Evolutionary conservation across 2,329 filamentous ascomycete species (phyloP).

Genomic region (Chaetomium sp.): DNA sequence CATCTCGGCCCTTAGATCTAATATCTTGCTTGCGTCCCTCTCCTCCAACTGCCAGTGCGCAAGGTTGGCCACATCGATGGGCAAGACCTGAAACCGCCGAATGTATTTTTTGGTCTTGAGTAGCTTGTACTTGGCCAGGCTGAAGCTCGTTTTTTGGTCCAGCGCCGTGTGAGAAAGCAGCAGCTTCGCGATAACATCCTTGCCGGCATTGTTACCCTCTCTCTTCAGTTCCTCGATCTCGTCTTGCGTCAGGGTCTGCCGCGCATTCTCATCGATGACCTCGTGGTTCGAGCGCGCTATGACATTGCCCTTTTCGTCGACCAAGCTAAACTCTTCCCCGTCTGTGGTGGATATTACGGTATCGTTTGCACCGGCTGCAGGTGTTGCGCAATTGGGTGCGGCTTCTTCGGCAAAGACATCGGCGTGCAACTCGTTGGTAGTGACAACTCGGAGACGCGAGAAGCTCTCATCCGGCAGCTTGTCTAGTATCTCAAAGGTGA

Average conservation of each 20-base stretch:
- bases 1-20: conserved; percentile 85
- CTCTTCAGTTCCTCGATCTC: conserved; percentile 76
- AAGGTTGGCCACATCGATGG: conserved; percentile 76
- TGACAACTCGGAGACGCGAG: conserved; percentile 73
- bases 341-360: conserved; percentile 45
- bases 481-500: conserved; percentile 88
- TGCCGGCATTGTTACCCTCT: conserved; percentile 75
- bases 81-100: conserved; percentile 80
- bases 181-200: conserved; percentile 90
- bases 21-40: conserved; percentile 75
- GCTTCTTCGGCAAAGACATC: conserved; percentile 63
- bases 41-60: conserved; percentile 77
- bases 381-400: conserved; percentile 37
- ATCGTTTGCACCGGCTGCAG: conserved; percentile 46
- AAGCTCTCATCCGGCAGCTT: conserved; percentile 64
- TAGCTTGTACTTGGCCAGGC: conserved; percentile 92
- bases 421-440: conserved; percentile 79
- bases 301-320: conserved; percentile 50
- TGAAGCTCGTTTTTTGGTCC: conserved; percentile 92
- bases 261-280: conserved; percentile 61
- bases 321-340: conserved; percentile 50
- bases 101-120: conserved; percentile 94
- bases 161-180: conserved; percentile 85
- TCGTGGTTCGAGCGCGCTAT: conserved; percentile 60
- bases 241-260: conserved; percentile 76